phyloP scores from a whole-genome alignment of 352 stramenopile species.

The Pythium monospermum region DNA sequence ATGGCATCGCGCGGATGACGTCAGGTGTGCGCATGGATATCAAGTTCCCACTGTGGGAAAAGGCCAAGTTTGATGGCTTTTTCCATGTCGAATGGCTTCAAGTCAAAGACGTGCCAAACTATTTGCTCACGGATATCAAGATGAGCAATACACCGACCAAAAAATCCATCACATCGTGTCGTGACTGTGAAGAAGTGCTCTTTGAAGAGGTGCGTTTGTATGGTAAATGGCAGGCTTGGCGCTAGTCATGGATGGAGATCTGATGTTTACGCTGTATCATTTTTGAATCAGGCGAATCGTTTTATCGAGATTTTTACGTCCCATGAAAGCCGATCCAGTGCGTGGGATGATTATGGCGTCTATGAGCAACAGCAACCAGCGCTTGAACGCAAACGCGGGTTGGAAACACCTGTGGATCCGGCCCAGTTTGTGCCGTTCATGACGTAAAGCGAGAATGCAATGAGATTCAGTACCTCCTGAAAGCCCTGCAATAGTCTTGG shows the following conservation, averaged over 20 bases:
- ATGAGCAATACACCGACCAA: conserved; percentile 76
- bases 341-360: conserved; percentile 69
- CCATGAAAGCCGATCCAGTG: conserved; percentile 52
- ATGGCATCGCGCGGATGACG: conserved; percentile 73
- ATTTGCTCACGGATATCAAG: conserved; percentile 66
- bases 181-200: conserved; percentile 74
- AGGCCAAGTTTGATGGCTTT: conserved; percentile 75
- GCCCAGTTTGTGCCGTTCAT: conserved; percentile 3
- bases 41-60: conserved; percentile 75
- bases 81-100: conserved; percentile 81
- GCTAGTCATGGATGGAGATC: background rate
- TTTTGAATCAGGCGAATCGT: conserved; percentile 62
- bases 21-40: conserved; percentile 40
- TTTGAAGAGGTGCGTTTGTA: conserved; percentile 49
- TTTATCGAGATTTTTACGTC: conserved; percentile 60
- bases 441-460: too few relatives aligned
- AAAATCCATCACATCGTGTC: conserved; percentile 76
- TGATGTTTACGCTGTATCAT: background rate
- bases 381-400: conserved; percentile 49
- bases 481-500: too few relatives aligned
- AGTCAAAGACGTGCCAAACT: conserved; percentile 82
- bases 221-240: background rate
- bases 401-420: conserved; percentile 19
- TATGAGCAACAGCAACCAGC: conserved; percentile 53
- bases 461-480: too few relatives aligned